These are phyloP conservation scores for Nothophytophthora sp. DNA, from an alignment of 352 stramenopile genomes.

Conservation along the genomic window DNA sequence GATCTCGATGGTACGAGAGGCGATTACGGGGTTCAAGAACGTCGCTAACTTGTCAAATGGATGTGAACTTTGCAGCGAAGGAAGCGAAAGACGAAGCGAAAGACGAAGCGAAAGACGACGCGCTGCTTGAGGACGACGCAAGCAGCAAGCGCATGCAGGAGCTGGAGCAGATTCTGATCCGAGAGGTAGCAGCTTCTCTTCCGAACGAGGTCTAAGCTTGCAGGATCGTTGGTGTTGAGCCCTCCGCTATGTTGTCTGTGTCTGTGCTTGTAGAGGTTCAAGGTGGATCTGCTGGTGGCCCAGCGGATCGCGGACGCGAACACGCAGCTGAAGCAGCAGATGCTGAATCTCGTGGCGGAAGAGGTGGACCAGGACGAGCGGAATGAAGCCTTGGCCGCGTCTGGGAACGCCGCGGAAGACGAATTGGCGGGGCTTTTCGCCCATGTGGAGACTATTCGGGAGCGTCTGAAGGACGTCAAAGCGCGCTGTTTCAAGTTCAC, in stretches of 20 bases:
- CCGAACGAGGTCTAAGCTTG: too few relatives aligned
- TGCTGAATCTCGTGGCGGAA: conserved; percentile 55
- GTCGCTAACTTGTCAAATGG: not conserved
- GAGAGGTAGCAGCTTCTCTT: conserved; percentile 40
- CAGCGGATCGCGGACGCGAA: conserved; percentile 72
- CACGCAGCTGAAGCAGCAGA: conserved; percentile 55
- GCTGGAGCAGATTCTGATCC: conserved; percentile 57
- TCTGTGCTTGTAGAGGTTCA: conserved; percentile 43
- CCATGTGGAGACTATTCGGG: conserved; percentile 46
- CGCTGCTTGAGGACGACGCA: conserved; percentile 1
- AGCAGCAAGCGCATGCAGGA: conserved; percentile 40
- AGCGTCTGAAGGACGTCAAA: conserved; percentile 67
- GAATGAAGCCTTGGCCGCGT: conserved; percentile 1
- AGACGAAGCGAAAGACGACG: not conserved
- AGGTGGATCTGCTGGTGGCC: conserved; percentile 75
- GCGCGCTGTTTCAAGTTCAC: conserved; percentile 71
- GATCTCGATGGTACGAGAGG: not conserved
- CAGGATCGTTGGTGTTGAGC: too few relatives aligned
- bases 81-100: conserved; percentile 17
- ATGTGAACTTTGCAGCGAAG: conserved; percentile 1
- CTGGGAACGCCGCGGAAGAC: conserved; percentile 26
- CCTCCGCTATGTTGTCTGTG: not conserved
- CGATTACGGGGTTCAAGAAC: not conserved
- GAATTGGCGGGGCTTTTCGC: conserved; percentile 48
- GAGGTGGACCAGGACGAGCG: conserved; percentile 37